phyloP scores from a whole-genome alignment of 177 flowering plant genomes.

The Vitis hybrid region DNA sequence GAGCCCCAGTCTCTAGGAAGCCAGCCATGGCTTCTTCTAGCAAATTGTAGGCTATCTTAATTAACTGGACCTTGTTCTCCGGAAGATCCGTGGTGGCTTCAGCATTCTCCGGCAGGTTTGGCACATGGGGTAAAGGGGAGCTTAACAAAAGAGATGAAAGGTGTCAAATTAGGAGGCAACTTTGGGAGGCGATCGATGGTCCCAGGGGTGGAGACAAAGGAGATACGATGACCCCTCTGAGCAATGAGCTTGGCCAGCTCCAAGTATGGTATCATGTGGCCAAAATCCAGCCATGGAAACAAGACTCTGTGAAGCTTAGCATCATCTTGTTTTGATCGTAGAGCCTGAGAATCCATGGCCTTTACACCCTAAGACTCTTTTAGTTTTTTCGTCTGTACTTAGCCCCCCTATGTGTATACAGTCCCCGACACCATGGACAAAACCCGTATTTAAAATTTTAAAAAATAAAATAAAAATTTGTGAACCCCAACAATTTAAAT shows the following conservation, averaged over 20 bases:
- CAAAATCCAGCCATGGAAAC: slow-evolving; percentile 72
- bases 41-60: slow-evolving; percentile 38
- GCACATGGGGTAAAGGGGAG: slow-evolving; percentile 32
- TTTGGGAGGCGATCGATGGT: slow-evolving; percentile 49
- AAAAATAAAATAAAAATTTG: too few relatives aligned
- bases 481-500: too few relatives aligned
- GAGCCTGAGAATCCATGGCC: background rate
- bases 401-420: too few relatives aligned
- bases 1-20: slow-evolving; percentile 15
- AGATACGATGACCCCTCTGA: slow-evolving; percentile 34
- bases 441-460: too few relatives aligned
- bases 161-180: slow-evolving; percentile 22
- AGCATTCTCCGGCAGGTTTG: slow-evolving; percentile 28
- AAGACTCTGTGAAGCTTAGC: slow-evolving; percentile 34
- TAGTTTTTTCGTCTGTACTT: too few relatives aligned
- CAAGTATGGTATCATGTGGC: slow-evolving; percentile 58
- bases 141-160: slow-evolving; percentile 24
- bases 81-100: slow-evolving; percentile 48
- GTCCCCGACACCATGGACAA: too few relatives aligned
- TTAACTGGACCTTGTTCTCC: slow-evolving; percentile 13
- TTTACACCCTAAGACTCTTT: too few relatives aligned
- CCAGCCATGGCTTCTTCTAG: slow-evolving; percentile 21
- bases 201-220: slow-evolving; percentile 53
- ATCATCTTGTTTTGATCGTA: background rate
- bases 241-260: slow-evolving; percentile 50